Evolutionary conservation across 345 rosid species (phyloP), one percentile per base, ranked within the genome.

Genomic region (Salix udensis): DNA sequence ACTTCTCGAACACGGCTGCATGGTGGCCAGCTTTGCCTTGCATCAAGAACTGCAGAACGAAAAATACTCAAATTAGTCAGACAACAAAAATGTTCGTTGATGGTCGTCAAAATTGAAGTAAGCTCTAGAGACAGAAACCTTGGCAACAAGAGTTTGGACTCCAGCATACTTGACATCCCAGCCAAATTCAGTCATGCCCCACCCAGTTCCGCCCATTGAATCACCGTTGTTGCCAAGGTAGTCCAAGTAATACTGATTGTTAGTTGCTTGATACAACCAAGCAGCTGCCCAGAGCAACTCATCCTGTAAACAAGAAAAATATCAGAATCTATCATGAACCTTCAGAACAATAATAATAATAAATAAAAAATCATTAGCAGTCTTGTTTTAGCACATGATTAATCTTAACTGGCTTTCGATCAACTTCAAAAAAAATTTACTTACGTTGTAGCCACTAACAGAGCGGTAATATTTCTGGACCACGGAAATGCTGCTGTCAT

Each of bases 81-180:
- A 12, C 0, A 67, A 26, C n/a, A 26, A 46, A 42, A 42, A 21
- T 42, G 46, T 2, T 67, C 6, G 21, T 1, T 16, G 1, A 70
- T 2, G 30, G 31, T 40, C 14, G 15, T 11, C 73, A 46, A 52
- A 14, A 15, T 15, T 16, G 39, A 52, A 30, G 24, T 30, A 26
- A 4, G 64, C 15, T 9, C 24, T 1, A 12, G 64, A 58, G 64
- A 23, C 14, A 48, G 2, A 44, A 80, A 91, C 99, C 99, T 94
- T 94, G 71, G 99, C 92, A 16, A 89, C 97, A 50, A 94, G 99
- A 30, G 97, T 88, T 74, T 94, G 97, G 65, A 94, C 97, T 23
- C 99, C 98, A 18, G 98, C 92, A 81, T 91, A 92, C 86, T 96
- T 96, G n/a, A 88, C 97, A 71, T 96, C 99, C 99, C 98, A 96